Evolutionary conservation across 129 eudicot species (phyloP), one percentile per base, ranked within the genome.

Genomic region (Centrapalus pauciflorus): DNA sequence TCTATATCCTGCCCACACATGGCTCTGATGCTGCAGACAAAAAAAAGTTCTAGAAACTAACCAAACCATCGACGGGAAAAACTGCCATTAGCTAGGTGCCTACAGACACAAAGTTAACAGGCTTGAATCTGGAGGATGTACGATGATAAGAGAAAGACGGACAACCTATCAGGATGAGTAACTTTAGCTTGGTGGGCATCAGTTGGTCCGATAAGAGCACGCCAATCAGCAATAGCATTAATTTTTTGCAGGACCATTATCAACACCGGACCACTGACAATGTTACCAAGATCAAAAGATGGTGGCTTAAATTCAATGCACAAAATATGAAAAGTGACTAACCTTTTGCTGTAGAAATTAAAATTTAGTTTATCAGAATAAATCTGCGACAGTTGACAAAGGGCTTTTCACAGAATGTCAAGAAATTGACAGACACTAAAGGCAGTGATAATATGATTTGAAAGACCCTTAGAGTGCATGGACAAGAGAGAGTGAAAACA

Each of bases 211-310:
- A 73, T 73, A 73, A 73, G 77, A 64, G 57, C 51, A 27, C 71
- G 77, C 95, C 95, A 92, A 66, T 92, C 98, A 75, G 88, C 83
- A 24, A 92, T 72, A 26, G 96, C 98, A 72, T 85, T 85, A 41
- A 50, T 83, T 83, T 92, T 92, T 64, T 87, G 83, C 77, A 92
- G 67, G 59, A 81, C 90, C 96, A 92, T 83, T 59, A 92, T 71
- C 66, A 81, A 43, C 57, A 85, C 98, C 19, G 98, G 96, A 55
- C 96, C 97, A 67, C 98, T 91, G 76, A 50, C 40, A 77, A 41
- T n/a, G 32, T 56, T 69, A 51, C 19, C 41, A 75, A 49, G 46
- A 37, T 27, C 27, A 46, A 26, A 30, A 37, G 64, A 9, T 21
- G 11, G 37, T 43, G n/a, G 10, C 17, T 59, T 59, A 61, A 11